Evolutionary conservation across 768 basidiomycete genomes (phyloP).

Genomic region (Leccinum disarticulatum): DNA sequence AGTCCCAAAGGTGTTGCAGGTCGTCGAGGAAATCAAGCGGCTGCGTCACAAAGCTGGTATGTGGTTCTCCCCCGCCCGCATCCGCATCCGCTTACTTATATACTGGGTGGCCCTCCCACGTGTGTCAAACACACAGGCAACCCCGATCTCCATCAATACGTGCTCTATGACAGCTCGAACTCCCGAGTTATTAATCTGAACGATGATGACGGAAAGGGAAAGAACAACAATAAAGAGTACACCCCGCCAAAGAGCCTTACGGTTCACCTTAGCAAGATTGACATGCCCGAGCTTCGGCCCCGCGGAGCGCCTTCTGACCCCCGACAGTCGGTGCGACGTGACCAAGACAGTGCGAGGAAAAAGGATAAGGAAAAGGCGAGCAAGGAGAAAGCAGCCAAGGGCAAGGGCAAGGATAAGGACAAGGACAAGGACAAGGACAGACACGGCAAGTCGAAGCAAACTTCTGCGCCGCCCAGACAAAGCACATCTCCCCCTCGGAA

Average conservation of each 20-base stretch:
- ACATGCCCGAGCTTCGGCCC: conserved; percentile 72
- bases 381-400: conserved; percentile 40
- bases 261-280: conserved; percentile 82
- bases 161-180: conserved; percentile 56
- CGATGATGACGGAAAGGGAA: conserved; percentile 45
- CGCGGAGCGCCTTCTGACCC: conserved; percentile 1
- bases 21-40: conserved; percentile 81
- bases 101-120: background rate
- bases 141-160: conserved; percentile 72
- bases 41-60: conserved; percentile 70
- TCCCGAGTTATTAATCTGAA: conserved; percentile 65
- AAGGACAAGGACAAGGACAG: conserved; percentile 19
- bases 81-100: background rate
- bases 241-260: conserved; percentile 65
- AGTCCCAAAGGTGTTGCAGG: conserved; percentile 76
- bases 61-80: conserved; percentile 8
- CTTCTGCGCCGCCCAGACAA: background rate
- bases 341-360: conserved; percentile 8
- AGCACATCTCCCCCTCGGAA: conserved; percentile 15
- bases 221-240: conserved; percentile 45
- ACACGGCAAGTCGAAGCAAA: conserved; percentile 3
- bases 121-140: conserved; percentile 41
- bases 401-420: conserved; percentile 15
- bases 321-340: background rate
- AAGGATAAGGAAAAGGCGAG: conserved; percentile 10